These are phyloP conservation scores for Henckelia pumila DNA, from an alignment of 257 asterid genomes.

Conservation along the genomic window DNA sequence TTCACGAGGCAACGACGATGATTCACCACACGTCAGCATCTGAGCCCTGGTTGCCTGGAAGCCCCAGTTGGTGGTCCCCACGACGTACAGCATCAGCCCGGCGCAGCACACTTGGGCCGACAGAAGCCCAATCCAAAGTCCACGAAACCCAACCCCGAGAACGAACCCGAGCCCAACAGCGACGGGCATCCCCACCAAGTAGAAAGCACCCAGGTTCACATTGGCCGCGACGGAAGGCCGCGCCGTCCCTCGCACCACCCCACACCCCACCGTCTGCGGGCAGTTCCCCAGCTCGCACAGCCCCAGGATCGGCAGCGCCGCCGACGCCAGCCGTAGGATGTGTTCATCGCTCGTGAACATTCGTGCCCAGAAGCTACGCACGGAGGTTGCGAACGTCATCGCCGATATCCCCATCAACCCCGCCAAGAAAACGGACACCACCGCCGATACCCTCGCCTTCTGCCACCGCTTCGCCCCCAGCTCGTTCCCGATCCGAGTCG, in stretches of 20 bases:
- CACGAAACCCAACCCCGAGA: slow-evolving; percentile 57
- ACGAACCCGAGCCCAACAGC: slow-evolving; percentile 64
- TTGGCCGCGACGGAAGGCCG: slow-evolving; percentile 73
- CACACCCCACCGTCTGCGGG: slow-evolving; percentile 88
- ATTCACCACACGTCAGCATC: slow-evolving; percentile 54
- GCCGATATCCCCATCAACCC: slow-evolving; percentile 60
- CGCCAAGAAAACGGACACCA: slow-evolving; percentile 41
- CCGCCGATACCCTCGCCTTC: slow-evolving; percentile 49
- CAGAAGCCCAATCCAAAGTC: slow-evolving; percentile 78
- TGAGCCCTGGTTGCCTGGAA: slow-evolving; percentile 65
- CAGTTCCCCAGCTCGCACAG: slow-evolving; percentile 86
- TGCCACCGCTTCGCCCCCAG: slow-evolving; percentile 75
- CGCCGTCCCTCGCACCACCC: slow-evolving; percentile 80
- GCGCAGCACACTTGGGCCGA: slow-evolving; percentile 83
- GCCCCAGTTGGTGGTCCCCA: slow-evolving; percentile 74
- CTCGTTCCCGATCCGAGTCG: slow-evolving; percentile 78
- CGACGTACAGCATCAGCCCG: slow-evolving; percentile 73
- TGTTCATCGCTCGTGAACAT: slow-evolving; percentile 55
- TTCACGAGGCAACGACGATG: slow-evolving; percentile 25
- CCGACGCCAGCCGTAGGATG: slow-evolving; percentile 56
- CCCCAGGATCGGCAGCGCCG: slow-evolving; percentile 70
- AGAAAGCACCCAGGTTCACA: slow-evolving; percentile 80
- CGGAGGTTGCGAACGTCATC: slow-evolving; percentile 45
- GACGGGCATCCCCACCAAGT: slow-evolving; percentile 79
- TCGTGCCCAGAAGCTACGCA: slow-evolving; percentile 52